Evolutionary conservation across 2,329 filamentous ascomycete genomes (phyloP), one percentile per base, ranked within the genome.

Genomic region (Dactylellina haptotyla): DNA sequence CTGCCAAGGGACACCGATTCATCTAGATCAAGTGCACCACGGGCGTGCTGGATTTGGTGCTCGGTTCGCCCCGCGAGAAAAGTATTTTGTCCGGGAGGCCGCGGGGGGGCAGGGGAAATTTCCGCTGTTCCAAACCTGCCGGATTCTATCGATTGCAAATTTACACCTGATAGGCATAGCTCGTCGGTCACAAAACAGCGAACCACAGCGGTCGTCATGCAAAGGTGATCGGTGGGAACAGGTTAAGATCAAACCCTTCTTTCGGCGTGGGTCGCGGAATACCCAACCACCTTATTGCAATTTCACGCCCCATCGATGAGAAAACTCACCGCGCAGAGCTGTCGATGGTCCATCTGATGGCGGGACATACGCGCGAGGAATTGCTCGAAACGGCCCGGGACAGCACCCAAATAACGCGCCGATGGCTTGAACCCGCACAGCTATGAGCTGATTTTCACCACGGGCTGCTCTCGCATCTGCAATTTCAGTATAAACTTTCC

Each of bases 341-440:
- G 3, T 41, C 25, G 25, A 8, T 2, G 23, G 54, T 67, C 63
- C 63, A 67, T 37, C 20, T 10, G 30, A 45, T 41, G 32, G 43
- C 63, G 63, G 63, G 51, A 20, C 4, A 43, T 18, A 59, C 46
- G 30, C 63, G 63, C 63, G 63, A 67, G 16, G 43, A 53, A 58
- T 59, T 67, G 25, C 63, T 67, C 1, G n/a, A 67, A 59, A 32
- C 28, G 54, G 53, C 18, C 12, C 18, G 26, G 34, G 41, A 45
- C 20, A 30, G 23, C n/a, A 23, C 12, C 32, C 45, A 59, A n/a
- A 2, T 67, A 67, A 54, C 53, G 53, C 63, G 53, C 45, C 54
- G 51, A 50, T 66, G 51, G 43, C 51, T 51, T 50, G 18, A 34
- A 50, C 16, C 39, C 50, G 34, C 28, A 39, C 6, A 4, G 41